Evolutionary conservation across 768 basidiomycete genomes (phyloP).

Genomic region (Tricholoma sp.): DNA sequence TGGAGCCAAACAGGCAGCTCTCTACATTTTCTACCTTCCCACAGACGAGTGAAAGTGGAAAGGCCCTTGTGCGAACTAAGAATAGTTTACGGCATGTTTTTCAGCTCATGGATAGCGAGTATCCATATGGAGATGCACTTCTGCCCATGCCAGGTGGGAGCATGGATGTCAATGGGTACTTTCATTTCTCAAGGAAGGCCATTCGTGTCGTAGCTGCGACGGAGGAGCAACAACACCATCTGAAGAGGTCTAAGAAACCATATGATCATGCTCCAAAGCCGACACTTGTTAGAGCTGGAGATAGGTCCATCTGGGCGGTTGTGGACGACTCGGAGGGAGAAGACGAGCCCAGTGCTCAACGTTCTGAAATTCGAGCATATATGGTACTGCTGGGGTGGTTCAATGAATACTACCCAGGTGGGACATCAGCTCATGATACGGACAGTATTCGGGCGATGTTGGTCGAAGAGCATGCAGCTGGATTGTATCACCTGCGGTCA

Average conservation of each 20-base stretch:
- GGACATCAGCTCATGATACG: no score
- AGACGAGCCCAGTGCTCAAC: no score
- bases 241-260: not conserved
- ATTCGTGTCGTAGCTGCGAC: not conserved
- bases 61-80: not conserved
- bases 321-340: not conserved
- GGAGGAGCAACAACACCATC: not conserved
- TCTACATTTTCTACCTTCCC: conserved; percentile 2
- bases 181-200: not conserved
- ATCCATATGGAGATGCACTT: not conserved
- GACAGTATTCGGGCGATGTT: no score
- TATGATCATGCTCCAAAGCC: not conserved
- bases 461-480: no score
- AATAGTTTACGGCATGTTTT: not conserved
- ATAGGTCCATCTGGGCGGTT: not conserved
- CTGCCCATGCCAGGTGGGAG: not conserved
- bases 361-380: no score
- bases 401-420: no score
- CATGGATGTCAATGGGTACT: not conserved
- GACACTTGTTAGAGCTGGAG: not conserved
- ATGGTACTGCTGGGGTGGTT: no score
- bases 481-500: no score
- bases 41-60: not conserved
- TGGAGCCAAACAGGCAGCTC: not conserved
- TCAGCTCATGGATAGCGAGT: conserved; percentile 1